These are phyloP conservation scores for Acanthamoeba royreba DNA, from an alignment of 208 protist genomes.

Conservation along the genomic window DNA sequence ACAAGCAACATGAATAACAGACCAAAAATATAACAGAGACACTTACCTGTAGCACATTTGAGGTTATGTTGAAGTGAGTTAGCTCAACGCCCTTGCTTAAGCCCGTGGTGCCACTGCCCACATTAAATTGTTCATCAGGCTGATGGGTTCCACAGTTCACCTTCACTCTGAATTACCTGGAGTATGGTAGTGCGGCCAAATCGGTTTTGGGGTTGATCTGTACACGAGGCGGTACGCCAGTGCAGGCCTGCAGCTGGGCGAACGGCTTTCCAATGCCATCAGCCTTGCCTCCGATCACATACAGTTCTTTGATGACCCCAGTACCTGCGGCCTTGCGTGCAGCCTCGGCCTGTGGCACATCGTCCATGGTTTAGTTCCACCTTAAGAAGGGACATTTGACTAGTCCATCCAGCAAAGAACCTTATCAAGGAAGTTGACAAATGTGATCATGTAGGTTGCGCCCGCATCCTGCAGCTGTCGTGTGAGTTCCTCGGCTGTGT, in stretches of 20 bases:
- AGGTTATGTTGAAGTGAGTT: slow-evolving; percentile 88
- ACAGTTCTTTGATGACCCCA: neutral
- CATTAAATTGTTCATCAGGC: neutral
- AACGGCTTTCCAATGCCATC: neutral
- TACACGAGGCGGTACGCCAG: neutral
- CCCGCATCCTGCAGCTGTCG: slow-evolving; percentile 26
- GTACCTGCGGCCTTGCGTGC: neutral
- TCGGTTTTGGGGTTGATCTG: slow-evolving; percentile 29
- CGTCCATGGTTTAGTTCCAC: too few relatives aligned
- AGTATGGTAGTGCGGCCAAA: neutral
- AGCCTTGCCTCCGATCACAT: neutral
- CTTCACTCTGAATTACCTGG: neutral
- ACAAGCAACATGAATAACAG: neutral
- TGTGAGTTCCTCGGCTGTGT: neutral
- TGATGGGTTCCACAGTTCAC: neutral
- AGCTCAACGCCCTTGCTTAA: slow-evolving; percentile 93
- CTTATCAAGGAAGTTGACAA: neutral
- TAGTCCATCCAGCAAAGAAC: too few relatives aligned
- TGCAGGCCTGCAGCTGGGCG: neutral
- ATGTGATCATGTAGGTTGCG: slow-evolving; percentile 20
- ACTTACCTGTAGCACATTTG: slow-evolving; percentile 82
- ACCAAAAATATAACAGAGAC: slow-evolving; percentile 55
- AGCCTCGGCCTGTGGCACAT: neutral
- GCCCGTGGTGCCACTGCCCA: slow-evolving; percentile 87
- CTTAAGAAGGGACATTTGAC: too few relatives aligned